Conservation (phyloP, 768 basidiomycete genomes). For the Crepidotus variabilis region DNA sequence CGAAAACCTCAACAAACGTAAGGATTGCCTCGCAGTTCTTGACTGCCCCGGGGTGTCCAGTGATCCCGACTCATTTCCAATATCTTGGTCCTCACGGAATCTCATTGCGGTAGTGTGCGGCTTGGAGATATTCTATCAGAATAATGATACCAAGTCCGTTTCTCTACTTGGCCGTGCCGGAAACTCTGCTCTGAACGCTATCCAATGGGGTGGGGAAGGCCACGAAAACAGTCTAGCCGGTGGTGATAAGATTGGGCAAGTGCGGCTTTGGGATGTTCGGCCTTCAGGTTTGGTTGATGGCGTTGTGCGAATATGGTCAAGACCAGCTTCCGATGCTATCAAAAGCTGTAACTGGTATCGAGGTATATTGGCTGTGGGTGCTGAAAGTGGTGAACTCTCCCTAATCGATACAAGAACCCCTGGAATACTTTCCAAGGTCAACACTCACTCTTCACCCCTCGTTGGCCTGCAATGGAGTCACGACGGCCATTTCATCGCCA, state of each 20-base stretch:
- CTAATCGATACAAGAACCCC: slow-evolving; percentile 59
- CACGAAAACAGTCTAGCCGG: slow-evolving; percentile 43
- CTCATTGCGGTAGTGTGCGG: slow-evolving; percentile 61
- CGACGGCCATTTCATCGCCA: slow-evolving; percentile 76
- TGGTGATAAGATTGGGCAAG: slow-evolving; percentile 45
- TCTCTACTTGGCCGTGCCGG: slow-evolving; percentile 39
- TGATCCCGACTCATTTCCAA: slow-evolving; percentile 52
- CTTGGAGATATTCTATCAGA: slow-evolving; percentile 57
- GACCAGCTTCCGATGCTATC: slow-evolving; percentile 11
- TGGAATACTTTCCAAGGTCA: slow-evolving; percentile 34
- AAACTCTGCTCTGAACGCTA: slow-evolving; percentile 37
- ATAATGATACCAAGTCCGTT: slow-evolving; percentile 52
- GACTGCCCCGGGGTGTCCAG: slow-evolving; percentile 60
- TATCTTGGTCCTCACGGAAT: slow-evolving; percentile 59
- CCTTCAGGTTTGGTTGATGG: slow-evolving; percentile 22
- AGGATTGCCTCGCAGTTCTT: slow-evolving; percentile 55
- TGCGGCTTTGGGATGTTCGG: slow-evolving; percentile 54
- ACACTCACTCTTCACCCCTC: slow-evolving; percentile 45
- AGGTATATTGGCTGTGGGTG: slow-evolving; percentile 61
- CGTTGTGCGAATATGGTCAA: slow-evolving; percentile 37
- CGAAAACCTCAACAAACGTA: slow-evolving; percentile 51
- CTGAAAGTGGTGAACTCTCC: slow-evolving; percentile 58
- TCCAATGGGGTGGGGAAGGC: slow-evolving; percentile 47
- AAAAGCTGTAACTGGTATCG: slow-evolving; percentile 51
- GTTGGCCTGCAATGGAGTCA: slow-evolving; percentile 74